Evolutionary conservation across 208 protist genomes (phyloP).

Genomic region (Trypanosoma caninum): DNA sequence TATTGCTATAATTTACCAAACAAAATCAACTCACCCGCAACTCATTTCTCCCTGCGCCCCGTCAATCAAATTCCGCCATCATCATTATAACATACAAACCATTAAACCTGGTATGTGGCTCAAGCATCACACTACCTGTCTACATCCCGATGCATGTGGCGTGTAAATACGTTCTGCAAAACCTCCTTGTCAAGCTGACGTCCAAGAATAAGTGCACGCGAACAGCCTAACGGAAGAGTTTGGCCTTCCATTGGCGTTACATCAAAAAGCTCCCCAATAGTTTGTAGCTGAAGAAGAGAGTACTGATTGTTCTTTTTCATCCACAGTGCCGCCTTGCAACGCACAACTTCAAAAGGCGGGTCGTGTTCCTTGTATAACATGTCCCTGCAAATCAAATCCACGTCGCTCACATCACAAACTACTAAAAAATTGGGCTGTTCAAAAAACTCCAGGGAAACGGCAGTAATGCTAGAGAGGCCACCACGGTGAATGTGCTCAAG

Average conservation of each 20-base stretch:
- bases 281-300: conserved; percentile 77
- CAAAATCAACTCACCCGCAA: no score
- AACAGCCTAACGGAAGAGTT: conserved; percentile 64
- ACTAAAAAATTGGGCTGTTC: conserved; percentile 40
- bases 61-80: no score
- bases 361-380: conserved; percentile 72
- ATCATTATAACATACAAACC: conserved; percentile 2
- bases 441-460: conserved; percentile 70
- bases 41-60: no score
- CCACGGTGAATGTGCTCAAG: conserved; percentile 63
- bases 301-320: conserved; percentile 40
- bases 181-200: conserved; percentile 56
- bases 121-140: not conserved
- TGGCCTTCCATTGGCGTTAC: conserved; percentile 73
- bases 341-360: conserved; percentile 75
- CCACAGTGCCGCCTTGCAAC: conserved; percentile 90
- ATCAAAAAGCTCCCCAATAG: conserved; percentile 84
- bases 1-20: no score
- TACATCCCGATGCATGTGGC: conserved; percentile 34
- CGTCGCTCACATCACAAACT: conserved; percentile 36
- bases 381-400: conserved; percentile 71
- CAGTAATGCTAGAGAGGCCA: conserved; percentile 53
- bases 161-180: conserved; percentile 55
- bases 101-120: not conserved
- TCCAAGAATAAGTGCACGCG: conserved; percentile 68